Evolutionary conservation across 208 protist species (phyloP), one percentile per base, ranked within the genome.

Genomic region (Crithidia bombi): DNA sequence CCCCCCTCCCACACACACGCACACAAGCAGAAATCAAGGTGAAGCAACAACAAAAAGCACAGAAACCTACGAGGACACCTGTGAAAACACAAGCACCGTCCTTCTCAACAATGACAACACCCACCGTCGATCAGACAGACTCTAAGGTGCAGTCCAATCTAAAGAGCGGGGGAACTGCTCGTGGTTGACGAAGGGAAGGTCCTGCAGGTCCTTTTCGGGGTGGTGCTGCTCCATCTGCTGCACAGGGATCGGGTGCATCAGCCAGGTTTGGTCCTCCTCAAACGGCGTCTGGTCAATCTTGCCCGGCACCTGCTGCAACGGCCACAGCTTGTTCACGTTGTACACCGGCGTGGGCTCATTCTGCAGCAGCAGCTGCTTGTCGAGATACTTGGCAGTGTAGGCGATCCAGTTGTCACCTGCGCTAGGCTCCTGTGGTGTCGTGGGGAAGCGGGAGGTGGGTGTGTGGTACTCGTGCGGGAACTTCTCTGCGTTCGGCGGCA

Each of bases 391-490:
- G 51, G 87, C 77, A 0, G 92, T 96, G 86, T 96, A 96, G 17
- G 82, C 59, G 58, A 93, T 82, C 92, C 92, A 96, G 64, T 90
- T 86, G 28, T 91, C 79, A 32, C 51, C 77, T 5, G 55, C 23
- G 23, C 26, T 56, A 10, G 69, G 51, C 49, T 87, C 75, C 35
- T 69, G 72, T 17, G 91, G 91, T 0, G 85, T 93, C n/a, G 47
- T n/a, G 6, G 91, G 88, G 69, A 82, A 96, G 46, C 88, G 83
- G 19, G 84, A 87, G 14, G 91, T 90, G 0, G 85, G 63, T 0
- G 91, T 93, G 76, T 96, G 85, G 63, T 94, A 94, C 65, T 96
- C 91, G 65, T 96, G 88, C 39, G 88, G 88, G 43, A 94, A 96
- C 68, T 79, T 71, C 21, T 71, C 39, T 2, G 91, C 91, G 55